These are phyloP conservation scores for Elymus sibiricus DNA, from an alignment of 176 grass and related monocot genomes.

Conservation along the genomic window DNA sequence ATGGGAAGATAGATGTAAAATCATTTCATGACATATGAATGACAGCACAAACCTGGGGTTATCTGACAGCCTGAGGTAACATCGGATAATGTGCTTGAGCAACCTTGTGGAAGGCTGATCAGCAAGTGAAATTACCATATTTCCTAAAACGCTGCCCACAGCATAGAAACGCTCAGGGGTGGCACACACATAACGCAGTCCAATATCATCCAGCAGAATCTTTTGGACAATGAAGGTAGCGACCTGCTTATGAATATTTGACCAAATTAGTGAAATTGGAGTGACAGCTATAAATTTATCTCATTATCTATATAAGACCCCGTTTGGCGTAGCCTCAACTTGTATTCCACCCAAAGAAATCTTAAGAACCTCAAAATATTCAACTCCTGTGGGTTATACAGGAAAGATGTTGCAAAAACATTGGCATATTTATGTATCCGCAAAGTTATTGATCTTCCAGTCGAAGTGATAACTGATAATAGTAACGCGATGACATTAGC, in stretches of 20 bases:
- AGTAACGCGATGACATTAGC: background rate
- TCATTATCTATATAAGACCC: background rate
- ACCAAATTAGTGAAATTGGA: background rate
- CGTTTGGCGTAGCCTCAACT: background rate
- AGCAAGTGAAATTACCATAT: constrained; percentile 91
- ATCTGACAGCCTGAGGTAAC: constrained; percentile 97
- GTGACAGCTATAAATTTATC: background rate
- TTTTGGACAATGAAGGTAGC: constrained; percentile 99
- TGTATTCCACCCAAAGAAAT: background rate
- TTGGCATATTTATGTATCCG: background rate
- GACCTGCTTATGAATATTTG: constrained; percentile 48
- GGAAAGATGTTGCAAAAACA: background rate
- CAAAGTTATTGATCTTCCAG: background rate
- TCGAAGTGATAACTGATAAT: background rate
- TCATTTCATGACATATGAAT: constrained; percentile 9
- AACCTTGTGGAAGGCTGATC: constrained; percentile 96
- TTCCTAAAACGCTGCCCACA: constrained; percentile 89
- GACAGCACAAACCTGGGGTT: constrained; percentile 67
- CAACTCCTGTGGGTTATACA: background rate
- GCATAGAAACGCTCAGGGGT: constrained; percentile 96
- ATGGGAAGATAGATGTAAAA: background rate
- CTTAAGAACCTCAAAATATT: background rate
- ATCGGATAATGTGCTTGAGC: constrained; percentile 94
- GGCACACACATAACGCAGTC: constrained; percentile 86
- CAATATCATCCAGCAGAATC: constrained; percentile 95